These are phyloP conservation scores for Entonaema liquescens DNA, from an alignment of 495 filamentous ascomycete genomes.

Conservation along the genomic window DNA sequence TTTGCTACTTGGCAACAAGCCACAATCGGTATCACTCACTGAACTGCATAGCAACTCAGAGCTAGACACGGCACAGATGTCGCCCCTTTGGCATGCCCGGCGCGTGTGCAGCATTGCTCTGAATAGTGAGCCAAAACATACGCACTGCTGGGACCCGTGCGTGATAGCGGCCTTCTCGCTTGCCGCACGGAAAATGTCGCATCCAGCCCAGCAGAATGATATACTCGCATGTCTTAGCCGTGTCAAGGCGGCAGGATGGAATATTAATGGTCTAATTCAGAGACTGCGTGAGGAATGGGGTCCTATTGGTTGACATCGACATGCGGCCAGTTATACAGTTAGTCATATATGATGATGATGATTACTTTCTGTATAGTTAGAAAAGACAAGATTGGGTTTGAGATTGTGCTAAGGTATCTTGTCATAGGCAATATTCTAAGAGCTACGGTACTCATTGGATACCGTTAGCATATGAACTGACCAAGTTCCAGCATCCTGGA, in stretches of 20 bases:
- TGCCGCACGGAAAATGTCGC: constrained; percentile 16
- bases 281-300: constrained; percentile 31
- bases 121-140: constrained; percentile 30
- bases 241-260: constrained; percentile 29
- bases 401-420: not conserved
- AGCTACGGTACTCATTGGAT: not conserved
- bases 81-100: constrained; percentile 26
- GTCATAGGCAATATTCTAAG: not conserved
- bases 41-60: not conserved
- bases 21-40: not conserved
- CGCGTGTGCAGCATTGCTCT: constrained; percentile 35
- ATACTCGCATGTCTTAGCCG: not conserved
- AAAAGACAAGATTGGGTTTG: not conserved
- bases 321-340: no score
- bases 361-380: not conserved
- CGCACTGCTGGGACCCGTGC: constrained; percentile 34
- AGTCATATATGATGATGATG: no score
- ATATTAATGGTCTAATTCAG: constrained; percentile 23
- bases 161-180: constrained; percentile 34
- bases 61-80: constrained; percentile 1
- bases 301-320: not conserved
- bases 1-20: not conserved
- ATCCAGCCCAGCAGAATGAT: constrained; percentile 10
- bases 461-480: not conserved
- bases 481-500: not conserved